These are phyloP conservation scores for Forsythia viridissima DNA, from an alignment of 257 asterid genomes.

Conservation along the genomic window DNA sequence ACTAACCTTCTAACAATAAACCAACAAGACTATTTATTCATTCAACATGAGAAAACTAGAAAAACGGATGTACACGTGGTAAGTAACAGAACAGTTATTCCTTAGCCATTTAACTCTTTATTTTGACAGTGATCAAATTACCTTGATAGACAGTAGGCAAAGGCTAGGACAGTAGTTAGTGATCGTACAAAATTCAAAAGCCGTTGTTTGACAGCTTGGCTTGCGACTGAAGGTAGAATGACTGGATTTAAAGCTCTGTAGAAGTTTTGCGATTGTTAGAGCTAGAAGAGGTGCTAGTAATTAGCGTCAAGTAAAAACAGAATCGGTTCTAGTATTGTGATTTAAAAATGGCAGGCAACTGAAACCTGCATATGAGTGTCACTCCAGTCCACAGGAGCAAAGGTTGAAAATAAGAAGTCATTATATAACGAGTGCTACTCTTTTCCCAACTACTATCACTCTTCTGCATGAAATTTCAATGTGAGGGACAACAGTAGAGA, in stretches of 20 bases:
- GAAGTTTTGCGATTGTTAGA: background rate
- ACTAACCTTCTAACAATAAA: background rate
- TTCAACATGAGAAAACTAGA: background rate
- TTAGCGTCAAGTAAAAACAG: slow-evolving; percentile 25
- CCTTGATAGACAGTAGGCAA: slow-evolving; percentile 92
- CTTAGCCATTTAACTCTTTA: background rate
- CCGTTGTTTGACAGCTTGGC: slow-evolving; percentile 80
- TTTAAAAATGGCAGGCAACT: background rate
- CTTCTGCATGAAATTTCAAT: slow-evolving; percentile 49
- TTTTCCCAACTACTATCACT: slow-evolving; percentile 79
- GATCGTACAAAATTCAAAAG: slow-evolving; percentile 84
- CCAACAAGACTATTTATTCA: background rate
- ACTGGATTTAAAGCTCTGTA: slow-evolving; percentile 85
- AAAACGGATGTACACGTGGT: background rate
- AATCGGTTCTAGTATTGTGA: slow-evolving; percentile 7
- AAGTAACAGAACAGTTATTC: background rate
- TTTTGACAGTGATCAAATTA: slow-evolving; percentile 29
- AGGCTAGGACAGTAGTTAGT: slow-evolving; percentile 83
- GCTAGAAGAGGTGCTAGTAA: background rate
- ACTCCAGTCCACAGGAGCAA: slow-evolving; percentile 85
- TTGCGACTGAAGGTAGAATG: slow-evolving; percentile 75
- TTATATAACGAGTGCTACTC: slow-evolving; percentile 68
- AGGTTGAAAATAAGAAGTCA: slow-evolving; percentile 78
- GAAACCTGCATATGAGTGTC: slow-evolving; percentile 80
- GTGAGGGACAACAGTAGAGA: background rate